Evolutionary conservation across 345 rosid genomes (phyloP).

Genomic region (Gossypium herbaceum): DNA sequence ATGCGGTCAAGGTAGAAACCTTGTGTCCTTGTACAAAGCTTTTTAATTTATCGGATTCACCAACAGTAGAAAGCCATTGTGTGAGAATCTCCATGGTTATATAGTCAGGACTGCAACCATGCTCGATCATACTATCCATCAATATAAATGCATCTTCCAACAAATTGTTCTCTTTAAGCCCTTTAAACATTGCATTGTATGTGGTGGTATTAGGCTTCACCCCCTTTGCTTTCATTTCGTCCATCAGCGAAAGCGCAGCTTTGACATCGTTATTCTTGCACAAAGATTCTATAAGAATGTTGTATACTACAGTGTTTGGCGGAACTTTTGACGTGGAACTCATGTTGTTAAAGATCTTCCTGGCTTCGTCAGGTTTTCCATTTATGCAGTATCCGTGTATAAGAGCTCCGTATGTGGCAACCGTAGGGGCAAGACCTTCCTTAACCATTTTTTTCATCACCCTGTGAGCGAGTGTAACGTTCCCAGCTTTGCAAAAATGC

Average conservation of each 20-base stretch:
- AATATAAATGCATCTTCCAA: constrained; percentile 43
- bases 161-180: constrained; percentile 48
- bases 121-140: constrained; percentile 66
- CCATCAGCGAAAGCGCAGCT: constrained; percentile 48
- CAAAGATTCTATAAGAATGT: constrained; percentile 56
- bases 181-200: constrained; percentile 66
- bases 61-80: constrained; percentile 59
- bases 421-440: constrained; percentile 51
- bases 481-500: constrained; percentile 39
- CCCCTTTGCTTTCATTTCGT: constrained; percentile 54
- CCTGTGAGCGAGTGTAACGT: constrained; percentile 35
- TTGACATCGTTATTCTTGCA: constrained; percentile 47
- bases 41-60: constrained; percentile 48
- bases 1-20: constrained; percentile 31
- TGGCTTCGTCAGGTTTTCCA: constrained; percentile 52
- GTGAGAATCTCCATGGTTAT: constrained; percentile 67
- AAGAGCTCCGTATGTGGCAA: constrained; percentile 57
- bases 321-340: constrained; percentile 35
- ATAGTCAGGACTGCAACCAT: constrained; percentile 66
- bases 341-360: constrained; percentile 58
- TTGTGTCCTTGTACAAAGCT: constrained; percentile 44
- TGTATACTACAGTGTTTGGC: constrained; percentile 66
- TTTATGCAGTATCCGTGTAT: constrained; percentile 59
- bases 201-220: constrained; percentile 65
- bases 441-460: constrained; percentile 50